phyloP scores from a whole-genome alignment of 257 asterid genomes.

The Ophiorrhiza pumila region DNA sequence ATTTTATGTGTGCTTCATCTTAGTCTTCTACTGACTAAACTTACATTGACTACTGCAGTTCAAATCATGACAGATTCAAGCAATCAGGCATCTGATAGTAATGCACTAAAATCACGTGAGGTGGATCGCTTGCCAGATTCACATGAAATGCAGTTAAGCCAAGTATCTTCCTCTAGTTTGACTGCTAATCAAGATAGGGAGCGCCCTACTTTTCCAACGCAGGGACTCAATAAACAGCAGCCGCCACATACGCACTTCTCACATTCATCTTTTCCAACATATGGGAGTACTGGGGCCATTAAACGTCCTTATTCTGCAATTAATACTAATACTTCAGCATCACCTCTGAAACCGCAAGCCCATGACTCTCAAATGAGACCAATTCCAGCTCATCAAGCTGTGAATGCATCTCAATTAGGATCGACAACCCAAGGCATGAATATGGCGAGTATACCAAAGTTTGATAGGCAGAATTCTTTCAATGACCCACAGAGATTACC shows the following conservation, averaged over 20 bases:
- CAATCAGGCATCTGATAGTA: constrained; percentile 40
- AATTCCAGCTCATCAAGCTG: constrained; percentile 54
- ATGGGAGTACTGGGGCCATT: constrained; percentile 51
- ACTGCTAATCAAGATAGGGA: constrained; percentile 61
- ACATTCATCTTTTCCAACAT: constrained; percentile 54
- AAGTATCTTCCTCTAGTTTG: constrained; percentile 39
- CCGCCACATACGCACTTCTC: constrained; percentile 59
- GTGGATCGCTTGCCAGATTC: constrained; percentile 52
- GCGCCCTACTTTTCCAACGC: constrained; percentile 52
- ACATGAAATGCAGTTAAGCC: constrained; percentile 47
- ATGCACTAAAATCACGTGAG: constrained; percentile 42
- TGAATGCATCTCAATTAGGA: constrained; percentile 45
- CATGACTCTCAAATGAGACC: constrained; percentile 71
- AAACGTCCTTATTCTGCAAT: constrained; percentile 54
- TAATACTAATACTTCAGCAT: constrained; percentile 39
- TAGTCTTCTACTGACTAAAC: constrained; percentile 26
- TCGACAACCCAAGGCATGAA: constrained; percentile 44
- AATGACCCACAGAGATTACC: constrained; percentile 52
- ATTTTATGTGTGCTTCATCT: constrained; percentile 13
- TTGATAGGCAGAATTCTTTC: constrained; percentile 55
- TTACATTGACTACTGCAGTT: constrained; percentile 23
- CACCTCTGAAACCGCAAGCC: constrained; percentile 51
- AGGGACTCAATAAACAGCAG: constrained; percentile 71
- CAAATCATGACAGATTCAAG: constrained; percentile 40
- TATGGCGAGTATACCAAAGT: constrained; percentile 45